Evolutionary conservation across 2,329 filamentous ascomycete genomes (phyloP).

Genomic region (Gremmenia infestans): DNA sequence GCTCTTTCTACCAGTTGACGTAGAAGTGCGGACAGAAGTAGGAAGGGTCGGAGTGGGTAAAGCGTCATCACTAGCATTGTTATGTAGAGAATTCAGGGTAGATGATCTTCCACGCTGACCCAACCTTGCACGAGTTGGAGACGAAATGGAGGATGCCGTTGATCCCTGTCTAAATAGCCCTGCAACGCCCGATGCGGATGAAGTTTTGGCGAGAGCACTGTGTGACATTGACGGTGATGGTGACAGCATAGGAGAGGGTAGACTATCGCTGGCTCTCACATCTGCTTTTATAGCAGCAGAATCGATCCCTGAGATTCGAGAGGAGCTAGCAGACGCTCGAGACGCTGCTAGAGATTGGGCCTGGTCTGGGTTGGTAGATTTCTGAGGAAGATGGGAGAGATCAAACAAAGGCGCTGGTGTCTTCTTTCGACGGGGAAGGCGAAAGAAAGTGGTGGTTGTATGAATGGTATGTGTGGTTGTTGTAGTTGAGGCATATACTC

Average conservation of each 20-base stretch:
- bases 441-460: slow-evolving; percentile 71
- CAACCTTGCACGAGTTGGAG: slow-evolving; percentile 54
- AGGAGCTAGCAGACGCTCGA: slow-evolving; percentile 40
- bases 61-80: slow-evolving; percentile 66
- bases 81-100: slow-evolving; percentile 78
- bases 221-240: slow-evolving; percentile 23
- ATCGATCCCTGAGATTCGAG: slow-evolving; percentile 29
- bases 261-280: slow-evolving; percentile 12
- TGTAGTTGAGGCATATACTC: slow-evolving; percentile 51
- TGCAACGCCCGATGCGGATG: slow-evolving; percentile 34
- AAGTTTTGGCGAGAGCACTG: slow-evolving; percentile 20
- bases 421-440: slow-evolving; percentile 70
- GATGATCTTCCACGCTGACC: slow-evolving; percentile 74
- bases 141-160: slow-evolving; percentile 63
- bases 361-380: slow-evolving; percentile 43
- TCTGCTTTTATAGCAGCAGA: slow-evolving; percentile 33
- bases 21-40: slow-evolving; percentile 58
- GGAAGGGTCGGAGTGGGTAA: slow-evolving; percentile 58
- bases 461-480: slow-evolving; percentile 60
- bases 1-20: slow-evolving; percentile 87
- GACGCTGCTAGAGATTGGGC: slow-evolving; percentile 33
- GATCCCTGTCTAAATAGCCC: slow-evolving; percentile 54
- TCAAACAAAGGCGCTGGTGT: slow-evolving; percentile 71
- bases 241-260: slow-evolving; percentile 27
- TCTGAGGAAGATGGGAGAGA: slow-evolving; percentile 81